Evolutionary conservation across 2,329 filamentous ascomycete genomes (phyloP), one percentile per base, ranked within the genome.

Genomic region (Beauveria scarabaeidicola): DNA sequence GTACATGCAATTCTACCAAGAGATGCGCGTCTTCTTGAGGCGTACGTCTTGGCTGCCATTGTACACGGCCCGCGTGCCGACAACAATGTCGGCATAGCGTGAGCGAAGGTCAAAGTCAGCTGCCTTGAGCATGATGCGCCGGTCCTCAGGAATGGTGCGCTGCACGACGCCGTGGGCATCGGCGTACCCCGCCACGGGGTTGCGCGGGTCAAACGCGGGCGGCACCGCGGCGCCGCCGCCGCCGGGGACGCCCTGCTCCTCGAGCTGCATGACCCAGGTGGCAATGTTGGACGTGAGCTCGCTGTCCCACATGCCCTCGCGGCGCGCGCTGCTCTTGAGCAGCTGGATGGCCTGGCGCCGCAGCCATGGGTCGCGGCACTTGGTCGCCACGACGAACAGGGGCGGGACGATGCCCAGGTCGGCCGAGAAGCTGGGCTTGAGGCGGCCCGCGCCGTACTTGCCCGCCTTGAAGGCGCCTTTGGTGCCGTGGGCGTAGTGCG

Each of bases 281-380:
- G 77, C 78, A 63, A 85, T 83, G 8, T 76, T 76, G 1, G 81
- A 81, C 11, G 78, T 75, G 61, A 85, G 74, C 63, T 82, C 78
- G 65, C 81, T 85, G 65, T 89, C 85, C 86, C 86, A 89, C 78
- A 88, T 85, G 23, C 83, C 85, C 70, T 89, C 86, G 52, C 85
- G 76, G 50, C 85, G 77, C 8, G 83, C 80, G 66, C 81, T 84
- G 64, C 78, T 82, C 54, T 77, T 76, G 59, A 89, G 71, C 41
- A 89, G 69, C 67, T 82, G 77, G 46, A 88, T 84, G 8, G 86
- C 85, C 63, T 82, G 80, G 19, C 83, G 76, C 21, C 86, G 79
- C 38, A 81, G 75, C 1, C 73, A 64, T 0, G 79, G 77, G 61
- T 87, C 80, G 11, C 84, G 79, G 66, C 85, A 88, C 66, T 86